Base-by-base conservation (phyloP, 805 yeast species). In the Lipomyces sp. region DNA sequence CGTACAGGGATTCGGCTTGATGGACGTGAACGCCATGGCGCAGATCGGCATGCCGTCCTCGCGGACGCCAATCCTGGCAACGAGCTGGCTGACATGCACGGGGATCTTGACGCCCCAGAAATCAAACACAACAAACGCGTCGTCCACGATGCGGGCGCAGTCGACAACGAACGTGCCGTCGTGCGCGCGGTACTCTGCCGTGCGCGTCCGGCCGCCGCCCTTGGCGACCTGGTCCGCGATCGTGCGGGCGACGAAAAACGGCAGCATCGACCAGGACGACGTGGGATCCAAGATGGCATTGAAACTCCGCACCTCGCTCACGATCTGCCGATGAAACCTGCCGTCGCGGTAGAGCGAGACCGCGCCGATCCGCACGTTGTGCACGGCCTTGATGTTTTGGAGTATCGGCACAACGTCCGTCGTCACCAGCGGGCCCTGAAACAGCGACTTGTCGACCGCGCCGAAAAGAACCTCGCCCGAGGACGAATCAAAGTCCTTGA, bases 401-500 rank as follows among this genome's bases (percentile, higher is more conserved):
- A 29, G 13, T 19, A 33, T 13, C 8, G 41, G 55, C 8, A 24
- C 43, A 5, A 51, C 34, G 10, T 11, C 38, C 11, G 47, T 29
- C 2, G 47, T 51, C 24, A 36, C 14, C 13, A 75, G 61, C 6
- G 58, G 61, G n/a, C 76, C 77, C 1, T 52, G 41, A 59, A 68
- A 74, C 57, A 72, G 72, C 16, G 70, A 64, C 26, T 65, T 65
- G 59, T 74, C 78, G 34, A 73, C 60, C 14, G 74, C 78, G 23
- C 78, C 78, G 53, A 73, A 74, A 36, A 75, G 62, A 24, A 74
- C 50, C 2, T 65, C 47, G 16, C 78, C 78, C 7, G 63, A 31
- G 11, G 46, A 42, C 7, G 70, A 60, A 2, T 61, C 46, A 4
- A 60, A 47, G 16, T 66, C 64, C 52, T 71, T 67, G 58, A 77